Conservation (phyloP, 2,329 filamentous ascomycete species). For the Epichloe aotearoae region DNA sequence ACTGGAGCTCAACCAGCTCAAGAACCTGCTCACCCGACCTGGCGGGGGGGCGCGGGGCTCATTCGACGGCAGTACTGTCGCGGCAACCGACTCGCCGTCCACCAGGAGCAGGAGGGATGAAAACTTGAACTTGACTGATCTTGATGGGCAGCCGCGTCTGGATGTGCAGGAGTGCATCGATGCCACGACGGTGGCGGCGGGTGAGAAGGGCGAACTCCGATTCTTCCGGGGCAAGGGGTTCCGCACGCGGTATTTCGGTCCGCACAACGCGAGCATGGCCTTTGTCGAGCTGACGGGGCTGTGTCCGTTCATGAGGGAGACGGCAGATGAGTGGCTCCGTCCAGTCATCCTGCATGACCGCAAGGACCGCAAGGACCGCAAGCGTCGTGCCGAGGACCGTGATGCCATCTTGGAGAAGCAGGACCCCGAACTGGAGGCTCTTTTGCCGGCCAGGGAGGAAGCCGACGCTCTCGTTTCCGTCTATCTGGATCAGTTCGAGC, state of each 20-base stretch:
- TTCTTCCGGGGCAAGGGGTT: constrained; percentile 47
- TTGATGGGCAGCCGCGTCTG: constrained; percentile 18
- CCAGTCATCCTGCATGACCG: constrained; percentile 41
- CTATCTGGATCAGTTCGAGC: constrained; percentile 42
- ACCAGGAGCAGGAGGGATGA: constrained; percentile 35
- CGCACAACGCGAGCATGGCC: constrained; percentile 47
- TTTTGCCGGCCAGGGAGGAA: constrained; percentile 35
- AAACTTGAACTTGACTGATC: constrained; percentile 12
- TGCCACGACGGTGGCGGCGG: constrained; percentile 24
- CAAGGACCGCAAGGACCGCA: constrained; percentile 44
- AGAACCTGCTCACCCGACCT: constrained; percentile 34
- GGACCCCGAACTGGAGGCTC: constrained; percentile 35
- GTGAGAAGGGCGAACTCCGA: constrained; percentile 39
- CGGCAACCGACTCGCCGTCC: constrained; percentile 29
- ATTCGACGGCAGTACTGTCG: constrained; percentile 39
- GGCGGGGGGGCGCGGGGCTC: constrained; percentile 20
- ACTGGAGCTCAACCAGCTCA: constrained; percentile 44
- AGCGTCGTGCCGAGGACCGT: constrained; percentile 37
- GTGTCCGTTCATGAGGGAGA: constrained; percentile 49
- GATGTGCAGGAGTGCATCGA: constrained; percentile 28
- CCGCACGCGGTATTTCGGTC: constrained; percentile 46
- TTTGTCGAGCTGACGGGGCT: constrained; percentile 45
- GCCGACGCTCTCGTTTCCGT: constrained; percentile 34
- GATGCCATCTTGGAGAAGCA: constrained; percentile 34
- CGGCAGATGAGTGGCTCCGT: constrained; percentile 46